Evolutionary conservation across 2,329 filamentous ascomycete genomes (phyloP).

Genomic region (Pseudocercospora ulei): DNA sequence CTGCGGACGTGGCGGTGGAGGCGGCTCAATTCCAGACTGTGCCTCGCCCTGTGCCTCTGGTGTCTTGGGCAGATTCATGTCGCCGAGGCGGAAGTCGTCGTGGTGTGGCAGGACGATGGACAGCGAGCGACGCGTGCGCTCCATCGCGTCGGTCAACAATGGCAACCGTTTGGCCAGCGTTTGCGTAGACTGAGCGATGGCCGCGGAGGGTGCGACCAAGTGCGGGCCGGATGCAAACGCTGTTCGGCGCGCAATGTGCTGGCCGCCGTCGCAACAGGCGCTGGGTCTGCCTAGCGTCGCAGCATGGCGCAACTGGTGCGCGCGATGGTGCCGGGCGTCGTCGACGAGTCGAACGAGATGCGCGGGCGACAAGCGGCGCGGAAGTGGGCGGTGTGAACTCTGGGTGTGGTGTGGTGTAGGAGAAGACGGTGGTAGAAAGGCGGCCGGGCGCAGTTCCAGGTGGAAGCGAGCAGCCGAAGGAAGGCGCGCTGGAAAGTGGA

Average conservation of each 20-base stretch:
- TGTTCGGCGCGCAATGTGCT: slow-evolving; percentile 7
- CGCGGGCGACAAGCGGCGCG: neutral
- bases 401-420: neutral
- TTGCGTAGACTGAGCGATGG: slow-evolving; percentile 9
- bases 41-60: slow-evolving; percentile 30
- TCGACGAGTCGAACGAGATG: neutral
- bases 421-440: neutral
- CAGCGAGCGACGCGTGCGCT: slow-evolving; percentile 39
- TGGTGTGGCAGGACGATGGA: slow-evolving; percentile 45
- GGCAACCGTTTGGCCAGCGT: slow-evolving; percentile 1
- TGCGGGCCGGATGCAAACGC: slow-evolving; percentile 9
- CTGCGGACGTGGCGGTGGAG: slow-evolving; percentile 41
- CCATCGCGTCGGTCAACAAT: slow-evolving; percentile 21
- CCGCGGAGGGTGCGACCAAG: slow-evolving; percentile 7
- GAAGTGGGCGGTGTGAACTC: neutral
- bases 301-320: neutral
- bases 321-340: neutral
- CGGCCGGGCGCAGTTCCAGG: neutral
- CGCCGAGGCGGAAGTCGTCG: slow-evolving; percentile 43
- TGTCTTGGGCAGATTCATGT: slow-evolving; percentile 41
- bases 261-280: slow-evolving; percentile 14
- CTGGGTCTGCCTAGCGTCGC: slow-evolving; percentile 6
- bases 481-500: slow-evolving; percentile 2
- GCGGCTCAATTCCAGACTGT: slow-evolving; percentile 32
- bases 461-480: neutral